Base-by-base conservation (phyloP, 108 stramenopile genomes). In the Fragilaria crotonensis region DNA sequence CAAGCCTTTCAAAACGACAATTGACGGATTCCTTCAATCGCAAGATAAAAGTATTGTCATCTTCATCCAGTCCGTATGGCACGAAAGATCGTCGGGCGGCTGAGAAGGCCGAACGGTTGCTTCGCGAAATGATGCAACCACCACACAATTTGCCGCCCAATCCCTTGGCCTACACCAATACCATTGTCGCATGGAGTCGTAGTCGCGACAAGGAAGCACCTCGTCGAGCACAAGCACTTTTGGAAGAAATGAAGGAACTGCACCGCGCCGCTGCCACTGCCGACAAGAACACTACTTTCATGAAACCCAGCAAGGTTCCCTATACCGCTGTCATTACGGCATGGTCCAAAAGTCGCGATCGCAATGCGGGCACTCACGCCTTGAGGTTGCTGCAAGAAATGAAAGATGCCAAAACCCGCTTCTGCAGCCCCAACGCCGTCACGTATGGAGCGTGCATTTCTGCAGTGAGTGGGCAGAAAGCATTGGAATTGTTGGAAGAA, bases 181-280 rank as follows among this genome's bases (percentile, higher is more conserved):
- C 69, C 17, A 78, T 86, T 33, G 77, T 73, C 62, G 85, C 78
- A 30, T 83, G 81, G 81, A 64, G 78, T 1, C 76, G 73, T 64
- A 78, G 77, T 20, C 65, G 73, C 47, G 64, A 80, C 52, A 3
- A 41, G 18, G 71, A 83, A 50, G 77, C 85, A 20, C 61, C 60
- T 11, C 60, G 71, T 5, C 63, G 78, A 52, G 82, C 85, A 0
- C 25, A 75, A 20, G 51, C 29, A 17, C 60, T 87, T 45, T 45
- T 87, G 11, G 48, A 68, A 25, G 60, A 73, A 11, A 81, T 87
- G 80, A 81, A 87, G 4, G 32, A 54, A 2, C 19, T 59, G 22
- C 58, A 66, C 26, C 21, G 25, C 2, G 9, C 1, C 19, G 19
- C 30, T 2, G 23, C n/a, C 29, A 59, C 23, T 45, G 14, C 2